phyloP scores from a whole-genome alignment of 1,139 yeast genomes.

The Protomyces inouyei region DNA sequence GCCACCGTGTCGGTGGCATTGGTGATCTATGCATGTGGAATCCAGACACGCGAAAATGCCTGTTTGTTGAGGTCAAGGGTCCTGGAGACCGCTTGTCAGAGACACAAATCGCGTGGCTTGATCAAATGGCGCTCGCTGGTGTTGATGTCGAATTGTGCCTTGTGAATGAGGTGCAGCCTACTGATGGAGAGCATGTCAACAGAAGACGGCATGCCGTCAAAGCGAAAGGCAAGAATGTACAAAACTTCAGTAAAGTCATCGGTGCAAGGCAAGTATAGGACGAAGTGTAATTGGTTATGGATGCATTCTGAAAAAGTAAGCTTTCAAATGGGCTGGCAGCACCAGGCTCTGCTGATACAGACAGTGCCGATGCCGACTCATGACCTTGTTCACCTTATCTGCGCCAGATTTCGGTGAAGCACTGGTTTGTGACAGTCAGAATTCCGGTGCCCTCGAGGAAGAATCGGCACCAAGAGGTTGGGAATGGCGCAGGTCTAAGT shows the following conservation, averaged over 20 bases:
- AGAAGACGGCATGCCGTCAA: neutral
- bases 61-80: conserved; percentile 42
- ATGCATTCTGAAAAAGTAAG: too few relatives aligned
- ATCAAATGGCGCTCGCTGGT: conserved; percentile 37
- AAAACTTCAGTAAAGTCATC: neutral
- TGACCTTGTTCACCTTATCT: too few relatives aligned
- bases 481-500: too few relatives aligned
- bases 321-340: too few relatives aligned
- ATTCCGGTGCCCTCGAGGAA: too few relatives aligned
- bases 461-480: too few relatives aligned
- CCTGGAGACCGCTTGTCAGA: conserved; percentile 42
- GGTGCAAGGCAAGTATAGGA: too few relatives aligned
- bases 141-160: conserved; percentile 41
- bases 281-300: too few relatives aligned
- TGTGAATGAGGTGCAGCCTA: conserved; percentile 19
- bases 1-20: conserved; percentile 39
- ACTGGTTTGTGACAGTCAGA: too few relatives aligned
- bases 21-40: conserved; percentile 43
- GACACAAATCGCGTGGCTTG: conserved; percentile 42
- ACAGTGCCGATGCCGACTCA: too few relatives aligned
- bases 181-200: neutral
- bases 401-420: too few relatives aligned
- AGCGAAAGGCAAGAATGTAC: neutral
- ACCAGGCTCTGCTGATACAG: too few relatives aligned
- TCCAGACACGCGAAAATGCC: conserved; percentile 30